Evolutionary conservation across 108 stramenopile genomes (phyloP).

Genomic region (Cyclotella cryptica): DNA sequence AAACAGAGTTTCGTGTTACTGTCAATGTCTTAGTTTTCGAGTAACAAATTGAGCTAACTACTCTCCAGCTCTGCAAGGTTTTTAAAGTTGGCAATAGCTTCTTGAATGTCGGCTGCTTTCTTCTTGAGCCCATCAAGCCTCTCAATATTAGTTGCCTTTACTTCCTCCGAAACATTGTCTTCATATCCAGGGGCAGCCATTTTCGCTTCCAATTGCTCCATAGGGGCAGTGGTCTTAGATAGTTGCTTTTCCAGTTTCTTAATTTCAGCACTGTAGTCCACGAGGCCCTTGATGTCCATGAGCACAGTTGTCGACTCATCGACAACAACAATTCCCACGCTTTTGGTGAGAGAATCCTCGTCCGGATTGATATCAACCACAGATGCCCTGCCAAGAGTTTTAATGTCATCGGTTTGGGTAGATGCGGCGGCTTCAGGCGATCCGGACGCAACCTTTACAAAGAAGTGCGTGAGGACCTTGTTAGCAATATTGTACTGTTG

Average conservation of each 20-base stretch:
- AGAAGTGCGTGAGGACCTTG: slow-evolving; percentile 86
- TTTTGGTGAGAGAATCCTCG: slow-evolving; percentile 64
- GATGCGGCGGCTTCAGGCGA: slow-evolving; percentile 47
- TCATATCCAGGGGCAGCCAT: slow-evolving; percentile 79
- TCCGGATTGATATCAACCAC: slow-evolving; percentile 69
- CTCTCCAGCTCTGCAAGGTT: slow-evolving; percentile 68
- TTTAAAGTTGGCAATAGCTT: slow-evolving; percentile 85
- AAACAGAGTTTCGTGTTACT: too few species aligned
- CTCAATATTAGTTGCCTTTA: slow-evolving; percentile 69
- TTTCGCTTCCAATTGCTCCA: slow-evolving; percentile 72
- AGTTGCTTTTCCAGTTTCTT: slow-evolving; percentile 85
- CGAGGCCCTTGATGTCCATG: slow-evolving; percentile 95
- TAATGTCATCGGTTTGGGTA: slow-evolving; percentile 77
- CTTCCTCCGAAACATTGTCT: slow-evolving; percentile 73
- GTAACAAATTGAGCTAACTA: slow-evolving; percentile 8
- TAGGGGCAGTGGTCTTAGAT: slow-evolving; percentile 55
- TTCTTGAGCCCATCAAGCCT: slow-evolving; percentile 78
- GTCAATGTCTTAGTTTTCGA: too few species aligned
- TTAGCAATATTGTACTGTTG: slow-evolving; percentile 86
- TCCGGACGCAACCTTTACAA: slow-evolving; percentile 72
- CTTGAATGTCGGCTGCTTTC: slow-evolving; percentile 78
- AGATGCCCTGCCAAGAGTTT: slow-evolving; percentile 81
- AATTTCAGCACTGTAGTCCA: slow-evolving; percentile 95
- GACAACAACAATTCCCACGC: slow-evolving; percentile 84
- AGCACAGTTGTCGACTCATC: slow-evolving; percentile 87